phyloP scores from a whole-genome alignment of 2,329 filamentous ascomycete genomes.

The Aspergillus melleus region DNA sequence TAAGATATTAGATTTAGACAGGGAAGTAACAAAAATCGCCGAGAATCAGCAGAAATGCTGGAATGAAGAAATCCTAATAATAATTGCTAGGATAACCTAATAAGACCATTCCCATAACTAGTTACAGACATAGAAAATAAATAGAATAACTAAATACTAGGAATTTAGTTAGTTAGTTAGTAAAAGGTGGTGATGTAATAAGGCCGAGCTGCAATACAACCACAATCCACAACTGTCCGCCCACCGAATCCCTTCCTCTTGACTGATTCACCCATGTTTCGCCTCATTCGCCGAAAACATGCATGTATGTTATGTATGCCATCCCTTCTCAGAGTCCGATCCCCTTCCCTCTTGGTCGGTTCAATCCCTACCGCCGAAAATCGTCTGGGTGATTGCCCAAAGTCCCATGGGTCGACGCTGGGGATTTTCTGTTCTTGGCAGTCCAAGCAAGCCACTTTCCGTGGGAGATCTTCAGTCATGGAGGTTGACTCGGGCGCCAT shows the following conservation, averaged over 20 bases:
- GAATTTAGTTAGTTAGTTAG: no score
- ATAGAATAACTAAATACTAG: no score
- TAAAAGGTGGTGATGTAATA: neutral
- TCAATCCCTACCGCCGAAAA: neutral
- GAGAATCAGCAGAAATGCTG: neutral
- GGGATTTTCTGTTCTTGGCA: neutral
- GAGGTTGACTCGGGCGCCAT: neutral
- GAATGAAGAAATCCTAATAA: neutral
- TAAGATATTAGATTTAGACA: neutral
- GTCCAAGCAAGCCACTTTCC: neutral
- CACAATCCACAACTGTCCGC: neutral
- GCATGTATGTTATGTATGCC: neutral
- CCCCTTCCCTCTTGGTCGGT: neutral
- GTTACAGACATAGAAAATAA: no score
- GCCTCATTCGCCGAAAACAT: neutral
- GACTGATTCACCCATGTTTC: neutral
- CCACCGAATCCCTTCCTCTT: neutral
- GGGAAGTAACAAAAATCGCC: neutral
- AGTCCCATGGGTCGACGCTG: neutral
- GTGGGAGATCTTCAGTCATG: slow-evolving; percentile 1
- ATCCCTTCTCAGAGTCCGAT: neutral
- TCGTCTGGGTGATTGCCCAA: neutral
- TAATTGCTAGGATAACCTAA: neutral
- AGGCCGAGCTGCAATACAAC: neutral
- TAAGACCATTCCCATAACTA: neutral